phyloP scores from a whole-genome alignment of 805 yeast genomes.

The Yarrowia sp. region DNA sequence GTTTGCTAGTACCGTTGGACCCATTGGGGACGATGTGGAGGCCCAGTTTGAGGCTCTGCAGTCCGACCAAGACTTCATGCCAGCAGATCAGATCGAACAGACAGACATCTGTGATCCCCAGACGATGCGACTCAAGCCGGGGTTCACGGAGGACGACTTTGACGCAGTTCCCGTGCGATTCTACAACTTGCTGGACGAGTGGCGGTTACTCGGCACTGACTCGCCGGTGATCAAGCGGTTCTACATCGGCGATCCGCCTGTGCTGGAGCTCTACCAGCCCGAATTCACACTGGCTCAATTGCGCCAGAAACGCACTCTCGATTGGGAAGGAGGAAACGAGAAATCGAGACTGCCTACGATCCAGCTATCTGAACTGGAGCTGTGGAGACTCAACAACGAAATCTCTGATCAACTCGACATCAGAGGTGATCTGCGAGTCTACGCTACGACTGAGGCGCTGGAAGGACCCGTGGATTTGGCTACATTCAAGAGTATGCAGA shows the following conservation, averaged over 20 bases:
- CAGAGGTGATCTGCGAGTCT: slow-evolving; percentile 18
- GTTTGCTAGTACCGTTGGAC: slow-evolving; percentile 3
- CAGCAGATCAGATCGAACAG: slow-evolving; percentile 28
- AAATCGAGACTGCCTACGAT: slow-evolving; percentile 2
- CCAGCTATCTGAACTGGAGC: slow-evolving; percentile 3
- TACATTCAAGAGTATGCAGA: slow-evolving; percentile 11
- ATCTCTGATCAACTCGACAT: slow-evolving; percentile 15
- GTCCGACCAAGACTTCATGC: slow-evolving; percentile 8
- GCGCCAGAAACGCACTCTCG: slow-evolving; percentile 32
- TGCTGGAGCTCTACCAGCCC: slow-evolving; percentile 28
- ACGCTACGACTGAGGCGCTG: neutral
- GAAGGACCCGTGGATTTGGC: slow-evolving; percentile 25
- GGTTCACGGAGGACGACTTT: slow-evolving; percentile 21
- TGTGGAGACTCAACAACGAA: neutral
- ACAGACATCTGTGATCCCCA: slow-evolving; percentile 14
- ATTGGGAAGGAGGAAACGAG: neutral
- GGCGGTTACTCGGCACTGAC: slow-evolving; percentile 17
- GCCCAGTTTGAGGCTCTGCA: neutral
- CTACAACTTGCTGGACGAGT: slow-evolving; percentile 4
- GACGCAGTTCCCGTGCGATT: slow-evolving; percentile 18
- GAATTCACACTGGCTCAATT: slow-evolving; percentile 8
- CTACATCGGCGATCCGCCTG: slow-evolving; percentile 17
- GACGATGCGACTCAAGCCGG: slow-evolving; percentile 22
- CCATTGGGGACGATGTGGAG: slow-evolving; percentile 10
- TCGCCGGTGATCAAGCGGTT: slow-evolving; percentile 8